Conservation (phyloP, 2,329 filamentous ascomycete genomes). For the Pseudogymnoascus sp. region DNA sequence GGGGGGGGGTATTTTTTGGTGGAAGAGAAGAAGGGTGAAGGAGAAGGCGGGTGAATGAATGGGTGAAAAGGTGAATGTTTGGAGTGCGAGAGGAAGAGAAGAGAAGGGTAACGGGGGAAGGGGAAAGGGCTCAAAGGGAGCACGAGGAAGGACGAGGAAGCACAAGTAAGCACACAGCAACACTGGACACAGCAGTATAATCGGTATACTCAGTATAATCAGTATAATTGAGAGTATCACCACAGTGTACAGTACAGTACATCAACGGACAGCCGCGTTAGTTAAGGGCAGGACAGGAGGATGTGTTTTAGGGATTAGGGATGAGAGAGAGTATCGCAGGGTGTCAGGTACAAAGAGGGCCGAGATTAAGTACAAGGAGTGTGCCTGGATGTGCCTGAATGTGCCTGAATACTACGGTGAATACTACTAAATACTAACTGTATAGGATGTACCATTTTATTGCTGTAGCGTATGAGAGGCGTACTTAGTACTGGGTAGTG, state of each 20-base stretch:
- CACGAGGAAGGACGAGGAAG: not conserved
- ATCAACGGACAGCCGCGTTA: not conserved
- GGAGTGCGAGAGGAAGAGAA: not conserved
- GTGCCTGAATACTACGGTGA: too few relatives aligned
- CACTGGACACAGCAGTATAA: not conserved
- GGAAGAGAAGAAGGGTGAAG: not conserved
- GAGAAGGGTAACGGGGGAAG: not conserved
- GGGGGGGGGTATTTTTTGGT: not conserved
- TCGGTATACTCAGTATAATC: not conserved
- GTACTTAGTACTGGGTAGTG: not conserved
- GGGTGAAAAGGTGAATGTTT: not conserved
- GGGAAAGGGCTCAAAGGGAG: not conserved
- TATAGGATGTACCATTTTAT: not conserved
- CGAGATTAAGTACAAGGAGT: not conserved
- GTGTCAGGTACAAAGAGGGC: not conserved
- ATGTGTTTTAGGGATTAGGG: not conserved
- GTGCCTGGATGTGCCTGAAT: not conserved
- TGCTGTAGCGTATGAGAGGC: not conserved
- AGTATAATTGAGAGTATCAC: not conserved
- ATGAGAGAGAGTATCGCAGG: not conserved
- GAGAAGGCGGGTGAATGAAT: not conserved
- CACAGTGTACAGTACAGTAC: not conserved
- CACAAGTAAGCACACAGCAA: not conserved
- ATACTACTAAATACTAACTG: too few relatives aligned
- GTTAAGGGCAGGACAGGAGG: not conserved